phyloP scores from a whole-genome alignment of 371 early-diverging fungal species.

The Aphelidium insulamus region DNA sequence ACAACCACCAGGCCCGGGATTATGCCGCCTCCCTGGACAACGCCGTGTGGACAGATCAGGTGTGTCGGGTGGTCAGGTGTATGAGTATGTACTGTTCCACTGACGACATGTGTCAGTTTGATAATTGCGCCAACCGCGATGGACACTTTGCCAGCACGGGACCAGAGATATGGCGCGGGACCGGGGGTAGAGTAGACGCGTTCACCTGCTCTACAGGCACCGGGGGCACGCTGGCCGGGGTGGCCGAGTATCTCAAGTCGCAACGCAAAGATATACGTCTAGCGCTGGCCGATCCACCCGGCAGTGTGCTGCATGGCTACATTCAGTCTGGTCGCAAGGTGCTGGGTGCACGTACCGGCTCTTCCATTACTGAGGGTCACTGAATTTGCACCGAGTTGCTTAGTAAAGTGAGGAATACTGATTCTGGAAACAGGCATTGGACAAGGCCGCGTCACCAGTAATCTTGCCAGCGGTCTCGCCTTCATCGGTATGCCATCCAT shows the following conservation, averaged over 20 bases:
- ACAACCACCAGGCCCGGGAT: conserved; percentile 78
- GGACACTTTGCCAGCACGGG: conserved; percentile 88
- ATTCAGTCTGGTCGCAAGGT: conserved; percentile 40
- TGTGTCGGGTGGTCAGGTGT: conserved; percentile 11
- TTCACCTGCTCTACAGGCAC: conserved; percentile 84
- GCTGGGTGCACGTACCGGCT: conserved; percentile 38
- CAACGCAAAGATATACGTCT: conserved; percentile 37
- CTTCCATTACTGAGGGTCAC: conserved; percentile 56
- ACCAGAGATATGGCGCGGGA: conserved; percentile 77
- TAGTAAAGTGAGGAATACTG: background rate
- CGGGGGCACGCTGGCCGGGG: conserved; percentile 77
- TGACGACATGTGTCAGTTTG: conserved; percentile 28
- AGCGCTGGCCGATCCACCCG: conserved; percentile 83
- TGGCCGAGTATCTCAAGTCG: conserved; percentile 58
- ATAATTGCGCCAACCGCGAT: conserved; percentile 59
- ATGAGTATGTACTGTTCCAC: background rate
- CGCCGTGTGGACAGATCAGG: conserved; percentile 90
- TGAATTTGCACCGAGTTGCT: background rate
- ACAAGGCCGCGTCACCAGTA: conserved; percentile 82
- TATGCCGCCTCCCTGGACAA: conserved; percentile 55
- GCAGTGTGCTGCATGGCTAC: conserved; percentile 62
- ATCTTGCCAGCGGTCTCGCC: conserved; percentile 50
- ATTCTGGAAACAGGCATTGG: conserved; percentile 36
- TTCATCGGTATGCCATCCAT: too few species aligned
- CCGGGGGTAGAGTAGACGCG: conserved; percentile 52